A percentile compares a stretch with the other conserved stretches of the same genome.
Evolutionary conservation across 192 early-diverging fungal species (phyloP).

Genomic region (Lunasporangiospora selenospora): DNA sequence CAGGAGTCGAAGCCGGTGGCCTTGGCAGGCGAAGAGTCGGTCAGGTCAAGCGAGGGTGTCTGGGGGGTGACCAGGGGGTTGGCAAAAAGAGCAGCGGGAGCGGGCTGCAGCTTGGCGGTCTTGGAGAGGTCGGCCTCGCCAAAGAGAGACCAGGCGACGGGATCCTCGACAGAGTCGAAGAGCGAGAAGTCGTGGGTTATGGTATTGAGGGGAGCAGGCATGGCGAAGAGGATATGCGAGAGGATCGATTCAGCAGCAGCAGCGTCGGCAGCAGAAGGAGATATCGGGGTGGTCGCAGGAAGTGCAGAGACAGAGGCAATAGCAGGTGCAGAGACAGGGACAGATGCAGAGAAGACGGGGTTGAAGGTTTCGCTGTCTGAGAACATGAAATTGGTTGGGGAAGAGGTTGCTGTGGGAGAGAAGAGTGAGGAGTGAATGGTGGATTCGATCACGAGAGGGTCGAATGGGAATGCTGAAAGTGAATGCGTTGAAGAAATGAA

Average conservation of each 20-base stretch:
- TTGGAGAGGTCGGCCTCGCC: slow-evolving; percentile 16
- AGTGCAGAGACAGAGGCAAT: slow-evolving; percentile 6
- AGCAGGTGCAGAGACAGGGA: too few relatives aligned
- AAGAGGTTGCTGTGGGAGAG: slow-evolving; percentile 1
- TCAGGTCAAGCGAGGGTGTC: slow-evolving; percentile 31
- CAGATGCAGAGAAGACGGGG: slow-evolving; percentile 5
- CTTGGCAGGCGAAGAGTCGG: not conserved
- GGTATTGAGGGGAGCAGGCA: slow-evolving; percentile 46
- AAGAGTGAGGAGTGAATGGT: not conserved
- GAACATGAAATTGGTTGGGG: slow-evolving; percentile 15
- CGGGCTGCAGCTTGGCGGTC: not conserved
- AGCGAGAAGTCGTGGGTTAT: slow-evolving; percentile 48
- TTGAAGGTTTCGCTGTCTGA: slow-evolving; percentile 1
- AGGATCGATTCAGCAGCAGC: slow-evolving; percentile 35
- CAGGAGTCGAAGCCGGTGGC: slow-evolving; percentile 36
- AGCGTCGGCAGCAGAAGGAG: slow-evolving; percentile 27
- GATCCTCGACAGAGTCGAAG: slow-evolving; percentile 34
- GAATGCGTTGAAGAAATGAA: not conserved
- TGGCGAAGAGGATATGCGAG: slow-evolving; percentile 40
- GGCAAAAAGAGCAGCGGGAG: slow-evolving; percentile 1
- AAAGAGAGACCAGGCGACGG: slow-evolving; percentile 43
- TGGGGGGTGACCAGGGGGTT: slow-evolving; percentile 42
- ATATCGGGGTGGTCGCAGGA: not conserved
- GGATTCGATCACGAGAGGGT: not conserved
- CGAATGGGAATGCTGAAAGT: slow-evolving; percentile 4